Evolutionary conservation across 2,329 filamentous ascomycete species (phyloP).

Genomic region (Claviceps paspali): DNA sequence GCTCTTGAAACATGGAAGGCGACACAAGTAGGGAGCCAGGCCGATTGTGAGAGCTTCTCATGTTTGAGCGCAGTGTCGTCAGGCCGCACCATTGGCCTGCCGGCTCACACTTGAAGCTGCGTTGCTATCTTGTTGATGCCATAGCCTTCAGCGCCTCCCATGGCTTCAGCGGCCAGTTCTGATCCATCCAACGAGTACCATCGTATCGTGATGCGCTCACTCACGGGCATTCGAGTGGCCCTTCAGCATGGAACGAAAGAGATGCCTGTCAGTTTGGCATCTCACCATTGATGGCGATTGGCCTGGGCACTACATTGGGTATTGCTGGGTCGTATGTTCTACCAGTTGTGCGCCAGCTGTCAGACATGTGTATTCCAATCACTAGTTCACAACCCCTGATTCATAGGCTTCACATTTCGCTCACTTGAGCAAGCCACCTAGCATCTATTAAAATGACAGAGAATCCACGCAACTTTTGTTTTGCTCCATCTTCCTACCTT

Average conservation of each 20-base stretch:
- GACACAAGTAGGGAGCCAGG: background rate
- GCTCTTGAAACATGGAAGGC: constrained; percentile 1
- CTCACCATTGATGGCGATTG: background rate
- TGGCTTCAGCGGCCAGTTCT: too few species aligned
- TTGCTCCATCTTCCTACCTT: background rate
- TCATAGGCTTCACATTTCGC: constrained; percentile 2
- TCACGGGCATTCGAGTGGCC: too few species aligned
- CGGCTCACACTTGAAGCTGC: background rate
- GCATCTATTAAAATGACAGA: background rate
- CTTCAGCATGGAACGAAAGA: background rate
- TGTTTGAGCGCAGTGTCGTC: constrained; percentile 1
- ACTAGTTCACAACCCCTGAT: background rate
- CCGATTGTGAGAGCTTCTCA: constrained; percentile 1
- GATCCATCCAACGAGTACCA: too few species aligned
- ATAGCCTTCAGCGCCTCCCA: background rate
- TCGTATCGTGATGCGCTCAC: too few species aligned
- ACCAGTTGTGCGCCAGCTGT: constrained; percentile 5
- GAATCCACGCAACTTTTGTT: background rate
- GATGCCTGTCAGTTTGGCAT: background rate
- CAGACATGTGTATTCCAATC: constrained; percentile 2
- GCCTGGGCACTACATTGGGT: too few species aligned
- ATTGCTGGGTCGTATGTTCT: background rate
- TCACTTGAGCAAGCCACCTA: constrained; percentile 2
- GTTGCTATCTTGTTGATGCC: background rate
- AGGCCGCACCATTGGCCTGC: background rate